These are phyloP conservation scores for Yamadazyma paraphyllophila DNA, from an alignment of 805 yeast species.

Conservation along the genomic window DNA sequence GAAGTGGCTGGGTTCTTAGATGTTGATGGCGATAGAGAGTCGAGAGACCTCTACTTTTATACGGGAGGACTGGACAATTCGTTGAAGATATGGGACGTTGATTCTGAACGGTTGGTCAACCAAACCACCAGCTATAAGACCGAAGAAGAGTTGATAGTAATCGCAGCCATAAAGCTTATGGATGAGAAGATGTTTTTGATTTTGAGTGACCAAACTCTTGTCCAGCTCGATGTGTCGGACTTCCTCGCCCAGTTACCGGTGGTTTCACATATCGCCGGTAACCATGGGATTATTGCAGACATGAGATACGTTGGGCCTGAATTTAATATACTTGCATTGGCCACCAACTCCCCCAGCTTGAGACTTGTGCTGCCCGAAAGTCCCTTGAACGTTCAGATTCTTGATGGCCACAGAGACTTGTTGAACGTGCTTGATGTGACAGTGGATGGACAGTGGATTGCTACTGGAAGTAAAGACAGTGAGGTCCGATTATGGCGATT, in stretches of 20 bases:
- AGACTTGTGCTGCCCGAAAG: slow-evolving; percentile 65
- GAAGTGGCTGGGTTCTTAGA: slow-evolving; percentile 62
- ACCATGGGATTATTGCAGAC: slow-evolving; percentile 94
- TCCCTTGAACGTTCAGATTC: slow-evolving; percentile 60
- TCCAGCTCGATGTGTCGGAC: slow-evolving; percentile 37
- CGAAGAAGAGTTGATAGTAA: slow-evolving; percentile 70
- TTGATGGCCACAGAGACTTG: slow-evolving; percentile 83
- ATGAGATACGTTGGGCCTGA: slow-evolving; percentile 72
- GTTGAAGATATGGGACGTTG: slow-evolving; percentile 62
- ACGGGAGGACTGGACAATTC: slow-evolving; percentile 79
- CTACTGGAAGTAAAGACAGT: slow-evolving; percentile 87
- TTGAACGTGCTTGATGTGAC: slow-evolving; percentile 78
- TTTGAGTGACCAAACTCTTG: slow-evolving; percentile 81
- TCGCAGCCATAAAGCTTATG: slow-evolving; percentile 41
- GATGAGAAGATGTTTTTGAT: slow-evolving; percentile 46
- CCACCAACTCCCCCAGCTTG: slow-evolving; percentile 90
- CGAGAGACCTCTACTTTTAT: slow-evolving; percentile 41
- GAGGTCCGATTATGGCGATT: slow-evolving; percentile 82
- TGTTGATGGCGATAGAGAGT: slow-evolving; percentile 7
- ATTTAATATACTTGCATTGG: slow-evolving; percentile 64
- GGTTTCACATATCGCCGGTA: slow-evolving; percentile 71
- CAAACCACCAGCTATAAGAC: slow-evolving; percentile 51
- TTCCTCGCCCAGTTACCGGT: slow-evolving; percentile 8
- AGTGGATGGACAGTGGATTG: slow-evolving; percentile 82
- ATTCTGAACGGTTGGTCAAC: slow-evolving; percentile 46